Conservation (phyloP, 169 alveolate species). For the Cystoisospora suis region DNA sequence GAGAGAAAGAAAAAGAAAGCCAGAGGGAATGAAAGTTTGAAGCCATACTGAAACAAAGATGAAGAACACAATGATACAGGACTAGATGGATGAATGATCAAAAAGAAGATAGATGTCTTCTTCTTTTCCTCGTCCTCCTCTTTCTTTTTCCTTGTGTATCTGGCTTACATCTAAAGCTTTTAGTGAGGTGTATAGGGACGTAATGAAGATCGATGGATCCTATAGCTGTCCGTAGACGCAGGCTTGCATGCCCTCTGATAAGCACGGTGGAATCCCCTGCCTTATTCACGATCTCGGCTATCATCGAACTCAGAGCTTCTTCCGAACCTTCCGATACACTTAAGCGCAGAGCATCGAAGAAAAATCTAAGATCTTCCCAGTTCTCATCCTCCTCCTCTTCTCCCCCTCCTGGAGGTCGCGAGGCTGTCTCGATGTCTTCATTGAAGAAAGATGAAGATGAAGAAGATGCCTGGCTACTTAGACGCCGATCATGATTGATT, state of each 20-base stretch:
- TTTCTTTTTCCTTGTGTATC: background rate
- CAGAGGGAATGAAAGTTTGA: too few species aligned
- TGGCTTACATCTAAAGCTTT: conserved; percentile 35
- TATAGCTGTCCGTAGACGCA: conserved; percentile 12
- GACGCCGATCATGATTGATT: background rate
- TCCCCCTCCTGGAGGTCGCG: too few species aligned
- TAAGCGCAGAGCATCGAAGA: background rate
- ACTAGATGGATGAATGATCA: too few species aligned
- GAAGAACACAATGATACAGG: too few species aligned
- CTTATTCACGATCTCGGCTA: conserved; percentile 27
- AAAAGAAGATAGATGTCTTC: too few species aligned
- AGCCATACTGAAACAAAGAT: too few species aligned
- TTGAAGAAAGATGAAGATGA: too few species aligned
- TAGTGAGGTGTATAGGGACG: conserved; percentile 15
- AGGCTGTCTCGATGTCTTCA: too few species aligned
- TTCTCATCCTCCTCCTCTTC: background rate
- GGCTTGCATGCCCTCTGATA: conserved; percentile 5
- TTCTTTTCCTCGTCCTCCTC: background rate
- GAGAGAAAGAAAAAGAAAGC: background rate
- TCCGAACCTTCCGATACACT: background rate
- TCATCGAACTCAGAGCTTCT: background rate
- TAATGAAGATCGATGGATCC: background rate
- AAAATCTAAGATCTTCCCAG: background rate
- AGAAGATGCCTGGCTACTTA: background rate
- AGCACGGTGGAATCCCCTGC: background rate